phyloP scores from a whole-genome alignment of 306 rosid genomes.

The Sicyos baderoa region DNA sequence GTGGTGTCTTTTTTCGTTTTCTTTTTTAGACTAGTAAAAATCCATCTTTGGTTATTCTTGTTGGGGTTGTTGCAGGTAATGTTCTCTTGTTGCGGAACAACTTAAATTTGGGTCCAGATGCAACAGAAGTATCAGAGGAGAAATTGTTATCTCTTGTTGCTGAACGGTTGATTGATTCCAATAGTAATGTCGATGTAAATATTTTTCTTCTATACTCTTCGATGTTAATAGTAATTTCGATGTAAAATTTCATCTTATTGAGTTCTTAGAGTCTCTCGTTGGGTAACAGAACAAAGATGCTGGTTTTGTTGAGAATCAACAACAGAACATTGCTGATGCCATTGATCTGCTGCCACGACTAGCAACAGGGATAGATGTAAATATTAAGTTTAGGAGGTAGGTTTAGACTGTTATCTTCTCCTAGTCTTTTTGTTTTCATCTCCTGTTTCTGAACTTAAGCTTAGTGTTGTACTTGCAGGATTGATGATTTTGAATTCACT shows the following conservation, averaged over 20 bases:
- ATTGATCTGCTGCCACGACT: slow-evolving; percentile 94
- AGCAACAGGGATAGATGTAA: slow-evolving; percentile 98
- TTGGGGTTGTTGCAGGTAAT: slow-evolving; percentile 58
- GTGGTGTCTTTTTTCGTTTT: background rate
- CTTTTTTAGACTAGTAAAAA: background rate
- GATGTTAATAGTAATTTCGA: background rate
- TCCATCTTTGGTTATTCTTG: background rate
- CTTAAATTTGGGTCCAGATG: slow-evolving; percentile 69
- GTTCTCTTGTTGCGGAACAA: slow-evolving; percentile 74
- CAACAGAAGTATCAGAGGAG: slow-evolving; percentile 85
- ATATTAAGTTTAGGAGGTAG: slow-evolving; percentile 79
- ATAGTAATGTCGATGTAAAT: slow-evolving; percentile 64
- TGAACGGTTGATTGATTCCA: slow-evolving; percentile 80
- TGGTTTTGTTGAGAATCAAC: slow-evolving; percentile 80
- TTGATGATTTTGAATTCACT: slow-evolving; percentile 91
- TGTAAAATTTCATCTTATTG: slow-evolving; percentile 11
- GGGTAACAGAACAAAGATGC: slow-evolving; percentile 70
- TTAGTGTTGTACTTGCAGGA: slow-evolving; percentile 45
- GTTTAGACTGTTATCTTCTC: slow-evolving; percentile 20
- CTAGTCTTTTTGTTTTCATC: slow-evolving; percentile 18
- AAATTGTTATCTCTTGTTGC: slow-evolving; percentile 84
- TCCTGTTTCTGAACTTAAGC: slow-evolving; percentile 9
- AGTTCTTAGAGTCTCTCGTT: slow-evolving; percentile 14
- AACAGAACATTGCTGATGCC: slow-evolving; percentile 93
- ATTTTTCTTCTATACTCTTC: background rate